Base-by-base conservation (phyloP, 2,329 filamentous ascomycete genomes). In the Colletotrichum filicis region DNA sequence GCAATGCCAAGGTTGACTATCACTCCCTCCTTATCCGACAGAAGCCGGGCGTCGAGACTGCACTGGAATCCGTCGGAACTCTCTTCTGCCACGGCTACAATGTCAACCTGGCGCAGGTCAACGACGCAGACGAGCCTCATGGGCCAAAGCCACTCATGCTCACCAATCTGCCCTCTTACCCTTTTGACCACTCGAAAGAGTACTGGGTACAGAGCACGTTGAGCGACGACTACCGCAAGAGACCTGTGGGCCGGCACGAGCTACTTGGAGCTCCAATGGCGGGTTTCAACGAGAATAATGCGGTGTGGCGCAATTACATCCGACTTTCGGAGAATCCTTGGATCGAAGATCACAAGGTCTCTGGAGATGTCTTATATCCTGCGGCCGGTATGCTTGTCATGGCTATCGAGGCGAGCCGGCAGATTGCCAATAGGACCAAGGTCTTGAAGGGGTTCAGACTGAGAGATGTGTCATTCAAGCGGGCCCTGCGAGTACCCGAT, bases 321-420 rank as follows among this genome's bases (percentile, higher is more conserved):
- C 75, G 75, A 0, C 70, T 83, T 1, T 76, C 79, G 9, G 80
- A 85, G 53, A 72, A 83, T 22, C 82, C 87, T 12, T 88, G 87
- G 72, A 82, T 85, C n/a, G 78, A 84, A 66, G 85, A 87, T 74
- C 87, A 87, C 78, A 77, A 78, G n/a, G 85, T 87, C 75, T 82
- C 85, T 64, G 85, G 81, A 73, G 79, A 84, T 49, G 80, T 82
- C 61, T 82, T 86, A 74, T 83, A 83, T 66, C 81, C 84, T 56
- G 82, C 80, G 5, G 78, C 80, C 11, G 83, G 82, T 52, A 77
- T 78, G 46, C 77, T 81, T 2, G 80, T 81, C n/a, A 79, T 83
- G 75, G 75, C 73, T 2, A 64, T 76, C 19, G 76, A 77, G 37
- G 76, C 74, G 1, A 66, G 74, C 7, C 69, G 72, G 9, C 74